These are phyloP conservation scores for Pyronema omphalodes DNA, from an alignment of 495 filamentous ascomycete genomes.

Conservation along the genomic window DNA sequence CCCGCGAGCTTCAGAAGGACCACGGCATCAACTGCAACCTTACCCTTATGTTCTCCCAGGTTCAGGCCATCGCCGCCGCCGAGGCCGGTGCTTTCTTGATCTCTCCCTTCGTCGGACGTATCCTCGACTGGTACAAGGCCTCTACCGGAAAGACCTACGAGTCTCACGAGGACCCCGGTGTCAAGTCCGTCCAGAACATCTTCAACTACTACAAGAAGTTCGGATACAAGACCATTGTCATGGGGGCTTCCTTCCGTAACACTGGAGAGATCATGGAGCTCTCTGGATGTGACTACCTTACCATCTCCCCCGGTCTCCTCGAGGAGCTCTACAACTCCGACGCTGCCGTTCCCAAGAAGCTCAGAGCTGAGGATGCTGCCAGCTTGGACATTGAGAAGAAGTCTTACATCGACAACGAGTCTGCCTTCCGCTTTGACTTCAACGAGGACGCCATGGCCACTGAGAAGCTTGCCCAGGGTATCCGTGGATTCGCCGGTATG, in stretches of 20 bases:
- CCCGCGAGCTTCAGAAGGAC: slow-evolving; percentile 79
- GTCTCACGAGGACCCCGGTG: slow-evolving; percentile 82
- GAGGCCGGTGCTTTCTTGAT: slow-evolving; percentile 97
- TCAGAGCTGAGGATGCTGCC: slow-evolving; percentile 46
- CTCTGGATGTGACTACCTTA: slow-evolving; percentile 95
- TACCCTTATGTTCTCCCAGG: slow-evolving; percentile 94
- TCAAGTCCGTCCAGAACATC: slow-evolving; percentile 85
- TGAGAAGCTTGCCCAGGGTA: slow-evolving; percentile 96
- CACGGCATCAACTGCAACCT: slow-evolving; percentile 95
- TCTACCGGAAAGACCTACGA: slow-evolving; percentile 81
- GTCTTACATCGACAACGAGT: slow-evolving; percentile 76
- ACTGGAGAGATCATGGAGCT: slow-evolving; percentile 92
- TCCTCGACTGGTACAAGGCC: slow-evolving; percentile 99
- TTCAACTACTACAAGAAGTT: slow-evolving; percentile 99
- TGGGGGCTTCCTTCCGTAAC: slow-evolving; percentile 97
- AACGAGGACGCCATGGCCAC: slow-evolving; percentile 99
- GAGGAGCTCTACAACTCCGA: slow-evolving; percentile 79
- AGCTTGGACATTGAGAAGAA: slow-evolving; percentile 66
- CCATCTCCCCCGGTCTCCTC: slow-evolving; percentile 87
- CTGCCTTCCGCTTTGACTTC: slow-evolving; percentile 93
- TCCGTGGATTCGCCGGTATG: slow-evolving; percentile 74
- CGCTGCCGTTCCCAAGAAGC: slow-evolving; percentile 76
- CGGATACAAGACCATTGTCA: slow-evolving; percentile 88
- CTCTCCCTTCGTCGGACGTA: slow-evolving; percentile 97
- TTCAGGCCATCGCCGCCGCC: slow-evolving; percentile 89